These are phyloP conservation scores for Corchorus olitorius DNA, from an alignment of 345 rosid species.

Conservation along the genomic window DNA sequence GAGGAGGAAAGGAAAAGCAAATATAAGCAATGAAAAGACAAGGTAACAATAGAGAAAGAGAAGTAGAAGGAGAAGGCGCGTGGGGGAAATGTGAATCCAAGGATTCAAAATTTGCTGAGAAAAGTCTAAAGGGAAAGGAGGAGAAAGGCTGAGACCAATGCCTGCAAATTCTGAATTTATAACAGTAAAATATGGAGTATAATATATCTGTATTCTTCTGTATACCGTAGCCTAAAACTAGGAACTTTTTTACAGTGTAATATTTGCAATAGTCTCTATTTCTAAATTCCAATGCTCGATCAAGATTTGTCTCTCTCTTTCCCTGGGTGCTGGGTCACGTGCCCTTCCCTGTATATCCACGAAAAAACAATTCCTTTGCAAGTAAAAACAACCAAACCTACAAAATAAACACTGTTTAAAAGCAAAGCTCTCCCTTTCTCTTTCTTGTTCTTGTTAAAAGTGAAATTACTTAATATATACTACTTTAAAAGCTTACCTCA, in stretches of 20 bases:
- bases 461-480: background rate
- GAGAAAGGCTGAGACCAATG: background rate
- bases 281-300: background rate
- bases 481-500: constrained; percentile 26
- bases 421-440: constrained; percentile 3
- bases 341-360: constrained; percentile 19
- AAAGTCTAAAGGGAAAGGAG: constrained; percentile 4
- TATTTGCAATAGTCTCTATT: background rate
- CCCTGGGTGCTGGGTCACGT: constrained; percentile 33
- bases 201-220: no score
- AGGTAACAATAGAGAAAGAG: background rate
- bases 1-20: background rate
- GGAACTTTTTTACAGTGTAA: background rate
- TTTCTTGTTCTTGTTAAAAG: constrained; percentile 20
- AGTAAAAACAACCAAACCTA: constrained; percentile 21
- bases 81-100: constrained; percentile 17
- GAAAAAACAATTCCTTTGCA: constrained; percentile 2
- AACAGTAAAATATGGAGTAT: no score
- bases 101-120: background rate
- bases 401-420: constrained; percentile 17
- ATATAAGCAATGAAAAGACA: background rate
- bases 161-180: background rate
- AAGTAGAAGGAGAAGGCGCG: constrained; percentile 17
- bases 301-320: background rate
- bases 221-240: background rate